Conservation (phyloP, 495 filamentous ascomycete genomes). For the Trichoderma parareesei region DNA sequence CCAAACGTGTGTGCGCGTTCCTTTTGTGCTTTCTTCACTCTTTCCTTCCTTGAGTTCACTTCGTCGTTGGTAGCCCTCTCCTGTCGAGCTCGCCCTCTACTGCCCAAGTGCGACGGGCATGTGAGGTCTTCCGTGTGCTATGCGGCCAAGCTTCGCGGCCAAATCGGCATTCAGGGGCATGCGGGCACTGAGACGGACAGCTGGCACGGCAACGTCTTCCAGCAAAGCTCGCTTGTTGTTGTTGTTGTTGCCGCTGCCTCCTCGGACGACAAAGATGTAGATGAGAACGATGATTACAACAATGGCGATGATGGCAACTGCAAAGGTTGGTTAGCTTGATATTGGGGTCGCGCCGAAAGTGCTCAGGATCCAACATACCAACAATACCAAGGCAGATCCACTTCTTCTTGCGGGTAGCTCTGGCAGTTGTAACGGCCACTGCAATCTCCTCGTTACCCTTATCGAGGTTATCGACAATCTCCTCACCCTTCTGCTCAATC, state of each 20-base stretch:
- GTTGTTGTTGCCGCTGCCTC: constrained; percentile 8
- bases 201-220: background rate
- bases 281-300: constrained; percentile 42
- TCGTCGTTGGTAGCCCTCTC: background rate
- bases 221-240: constrained; percentile 7
- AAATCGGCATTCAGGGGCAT: background rate
- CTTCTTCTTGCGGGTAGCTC: constrained; percentile 83
- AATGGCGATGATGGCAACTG: constrained; percentile 43
- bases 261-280: constrained; percentile 31
- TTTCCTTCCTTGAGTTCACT: background rate
- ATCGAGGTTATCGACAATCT: constrained; percentile 67
- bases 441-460: constrained; percentile 75
- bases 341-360: background rate
- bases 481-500: constrained; percentile 75
- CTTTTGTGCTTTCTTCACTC: constrained; percentile 11
- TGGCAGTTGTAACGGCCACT: constrained; percentile 70
- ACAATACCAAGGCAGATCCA: constrained; percentile 87
- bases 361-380: constrained; percentile 46
- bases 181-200: background rate
- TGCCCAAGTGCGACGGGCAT: background rate
- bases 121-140: background rate
- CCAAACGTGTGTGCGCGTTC: constrained; percentile 21
- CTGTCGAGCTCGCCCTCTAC: background rate
- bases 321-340: background rate
- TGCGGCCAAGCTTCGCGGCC: background rate